Conservation (phyloP, 805 yeast genomes). For the Yamadazyma akitaensis region DNA sequence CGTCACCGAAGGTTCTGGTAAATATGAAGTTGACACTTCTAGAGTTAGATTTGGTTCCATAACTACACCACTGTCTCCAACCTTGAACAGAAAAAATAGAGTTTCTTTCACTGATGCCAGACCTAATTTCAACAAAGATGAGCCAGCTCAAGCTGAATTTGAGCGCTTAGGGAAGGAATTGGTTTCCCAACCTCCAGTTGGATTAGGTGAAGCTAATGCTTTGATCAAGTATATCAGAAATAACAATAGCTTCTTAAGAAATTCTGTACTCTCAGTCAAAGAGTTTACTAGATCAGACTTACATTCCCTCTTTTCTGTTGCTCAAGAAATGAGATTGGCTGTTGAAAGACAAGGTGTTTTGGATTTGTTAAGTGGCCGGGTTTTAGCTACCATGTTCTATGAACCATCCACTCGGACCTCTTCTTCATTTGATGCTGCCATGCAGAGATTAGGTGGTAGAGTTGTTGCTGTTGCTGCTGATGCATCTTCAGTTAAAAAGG, state of each 20-base stretch:
- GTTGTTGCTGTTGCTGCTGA: slow-evolving; percentile 83
- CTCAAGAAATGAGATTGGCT: slow-evolving; percentile 95
- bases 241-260: slow-evolving; percentile 87
- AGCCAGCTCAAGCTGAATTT: slow-evolving; percentile 41
- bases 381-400: slow-evolving; percentile 91
- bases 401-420: slow-evolving; percentile 98
- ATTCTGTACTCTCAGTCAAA: slow-evolving; percentile 82
- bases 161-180: slow-evolving; percentile 58
- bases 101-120: slow-evolving; percentile 33
- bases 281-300: slow-evolving; percentile 85
- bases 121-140: slow-evolving; percentile 36
- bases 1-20: slow-evolving; percentile 59
- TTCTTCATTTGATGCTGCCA: slow-evolving; percentile 96
- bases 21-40: slow-evolving; percentile 43
- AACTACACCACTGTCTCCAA: slow-evolving; percentile 37
- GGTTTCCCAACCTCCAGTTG: slow-evolving; percentile 69
- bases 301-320: slow-evolving; percentile 91
- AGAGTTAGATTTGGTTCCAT: slow-evolving; percentile 42
- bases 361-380: slow-evolving; percentile 85
- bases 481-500: slow-evolving; percentile 94
- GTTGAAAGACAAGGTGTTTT: slow-evolving; percentile 96
- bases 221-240: slow-evolving; percentile 71
- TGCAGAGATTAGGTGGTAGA: slow-evolving; percentile 99
- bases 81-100: slow-evolving; percentile 34
- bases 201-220: slow-evolving; percentile 74